Percentiles rank a stretch among this genome's conserved stretches.
phyloP scores from a whole-genome alignment of 2,329 filamentous ascomycete species.

The Fusarium buxicola region DNA sequence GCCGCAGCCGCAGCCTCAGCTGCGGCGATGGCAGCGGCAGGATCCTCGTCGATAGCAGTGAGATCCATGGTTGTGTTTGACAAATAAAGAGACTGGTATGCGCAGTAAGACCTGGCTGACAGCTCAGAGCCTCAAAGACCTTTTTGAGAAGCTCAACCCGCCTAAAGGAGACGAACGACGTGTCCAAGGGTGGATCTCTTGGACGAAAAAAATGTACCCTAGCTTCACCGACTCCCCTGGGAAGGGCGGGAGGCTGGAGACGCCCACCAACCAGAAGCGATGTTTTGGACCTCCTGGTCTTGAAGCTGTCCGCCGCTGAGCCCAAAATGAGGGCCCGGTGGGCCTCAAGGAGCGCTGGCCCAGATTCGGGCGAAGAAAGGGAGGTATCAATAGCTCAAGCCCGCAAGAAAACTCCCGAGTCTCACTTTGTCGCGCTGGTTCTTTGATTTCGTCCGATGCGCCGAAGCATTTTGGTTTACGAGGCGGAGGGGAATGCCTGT shows the following conservation, averaged over 20 bases:
- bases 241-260: slow-evolving; percentile 28
- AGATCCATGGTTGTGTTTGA: slow-evolving; percentile 40
- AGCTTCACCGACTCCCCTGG: slow-evolving; percentile 40
- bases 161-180: slow-evolving; percentile 39
- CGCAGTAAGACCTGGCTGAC: slow-evolving; percentile 25
- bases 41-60: slow-evolving; percentile 44
- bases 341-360: slow-evolving; percentile 26
- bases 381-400: slow-evolving; percentile 5
- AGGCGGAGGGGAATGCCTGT: slow-evolving; percentile 32
- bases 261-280: slow-evolving; percentile 27
- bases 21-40: slow-evolving; percentile 42
- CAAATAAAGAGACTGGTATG: slow-evolving; percentile 24
- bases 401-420: slow-evolving; percentile 8
- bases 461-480: slow-evolving; percentile 29
- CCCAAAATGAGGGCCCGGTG: slow-evolving; percentile 37
- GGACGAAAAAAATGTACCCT: slow-evolving; percentile 33
- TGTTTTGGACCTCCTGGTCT: slow-evolving; percentile 3
- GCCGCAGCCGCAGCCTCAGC: slow-evolving; percentile 38
- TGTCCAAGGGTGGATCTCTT: slow-evolving; percentile 33
- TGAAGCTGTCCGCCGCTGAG: slow-evolving; percentile 11
- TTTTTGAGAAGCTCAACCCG: slow-evolving; percentile 37
- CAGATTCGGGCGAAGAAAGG: slow-evolving; percentile 3
- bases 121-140: slow-evolving; percentile 40
- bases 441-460: slow-evolving; percentile 21
- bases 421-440: slow-evolving; percentile 3